These are phyloP conservation scores for Pestalotiopsis sp. DNA, from an alignment of 2,329 filamentous ascomycete species.

Conservation along the genomic window DNA sequence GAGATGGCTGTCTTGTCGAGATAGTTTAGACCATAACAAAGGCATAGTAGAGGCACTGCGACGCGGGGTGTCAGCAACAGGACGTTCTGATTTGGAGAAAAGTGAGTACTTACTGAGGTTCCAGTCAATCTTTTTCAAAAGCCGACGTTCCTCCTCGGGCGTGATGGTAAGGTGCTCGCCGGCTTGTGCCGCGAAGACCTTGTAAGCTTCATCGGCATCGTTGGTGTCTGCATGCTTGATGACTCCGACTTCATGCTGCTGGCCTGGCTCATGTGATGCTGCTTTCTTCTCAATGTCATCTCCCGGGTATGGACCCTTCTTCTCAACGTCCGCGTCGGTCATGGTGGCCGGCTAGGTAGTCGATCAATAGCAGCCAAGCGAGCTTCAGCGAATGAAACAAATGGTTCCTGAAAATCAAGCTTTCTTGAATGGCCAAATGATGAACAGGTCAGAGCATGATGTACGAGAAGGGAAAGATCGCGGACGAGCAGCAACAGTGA, in stretches of 20 bases:
- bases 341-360: not conserved
- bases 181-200: conserved; percentile 35
- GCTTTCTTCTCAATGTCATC: conserved; percentile 1
- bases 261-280: not conserved
- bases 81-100: not conserved
- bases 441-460: not conserved
- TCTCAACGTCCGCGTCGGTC: not conserved
- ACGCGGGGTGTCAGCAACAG: not conserved
- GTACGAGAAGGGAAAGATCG: not conserved
- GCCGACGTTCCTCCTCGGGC: conserved; percentile 38
- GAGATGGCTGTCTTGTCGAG: conserved; percentile 47
- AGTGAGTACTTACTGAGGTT: conserved; percentile 36
- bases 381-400: too few relatives aligned
- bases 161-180: conserved; percentile 38
- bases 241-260: conserved; percentile 7
- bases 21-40: conserved; percentile 61
- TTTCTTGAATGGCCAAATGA: not conserved
- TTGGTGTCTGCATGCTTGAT: conserved; percentile 37
- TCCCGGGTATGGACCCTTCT: not conserved
- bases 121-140: conserved; percentile 47
- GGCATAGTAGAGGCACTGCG: conserved; percentile 47
- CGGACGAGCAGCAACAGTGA: not conserved
- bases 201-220: conserved; percentile 45
- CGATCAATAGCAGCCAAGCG: not conserved
- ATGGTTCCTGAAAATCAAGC: too few relatives aligned